A percentile compares a stretch with the other conserved stretches of the same genome.
Evolutionary conservation across 176 grass and related monocot genomes (phyloP).

Genomic region (Pontederia crassipes): DNA sequence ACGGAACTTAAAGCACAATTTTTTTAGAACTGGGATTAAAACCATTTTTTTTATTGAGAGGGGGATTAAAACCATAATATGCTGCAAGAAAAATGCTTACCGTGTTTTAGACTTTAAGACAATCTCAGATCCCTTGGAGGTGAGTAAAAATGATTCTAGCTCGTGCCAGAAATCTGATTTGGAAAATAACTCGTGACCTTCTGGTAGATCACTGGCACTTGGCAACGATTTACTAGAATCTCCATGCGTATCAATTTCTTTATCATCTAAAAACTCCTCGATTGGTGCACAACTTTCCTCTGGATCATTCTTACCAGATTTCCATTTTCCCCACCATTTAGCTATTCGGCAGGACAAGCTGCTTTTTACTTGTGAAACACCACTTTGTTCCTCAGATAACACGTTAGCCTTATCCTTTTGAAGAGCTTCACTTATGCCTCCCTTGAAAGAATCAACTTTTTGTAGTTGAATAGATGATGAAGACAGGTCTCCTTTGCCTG

Average conservation of each 20-base stretch:
- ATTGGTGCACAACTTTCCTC: not conserved
- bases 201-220: not conserved
- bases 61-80: not conserved
- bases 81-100: conserved; percentile 18
- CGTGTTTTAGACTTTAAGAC: conserved; percentile 55
- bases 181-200: conserved; percentile 39
- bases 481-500: not conserved
- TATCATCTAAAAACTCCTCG: not conserved
- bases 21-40: too few relatives aligned
- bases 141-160: conserved; percentile 41
- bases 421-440: not conserved
- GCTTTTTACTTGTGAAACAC: not conserved
- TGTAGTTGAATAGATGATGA: not conserved
- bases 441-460: too few relatives aligned
- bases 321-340: not conserved
- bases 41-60: too few relatives aligned
- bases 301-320: conserved; percentile 21
- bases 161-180: conserved; percentile 50
- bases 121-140: conserved; percentile 39
- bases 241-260: not conserved
- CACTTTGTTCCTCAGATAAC: not conserved
- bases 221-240: not conserved
- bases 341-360: not conserved
- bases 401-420: not conserved
- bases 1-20: too few relatives aligned